Evolutionary conservation across 2,329 filamentous ascomycete species (phyloP).

Genomic region (Penicillium sclerotiorum): DNA sequence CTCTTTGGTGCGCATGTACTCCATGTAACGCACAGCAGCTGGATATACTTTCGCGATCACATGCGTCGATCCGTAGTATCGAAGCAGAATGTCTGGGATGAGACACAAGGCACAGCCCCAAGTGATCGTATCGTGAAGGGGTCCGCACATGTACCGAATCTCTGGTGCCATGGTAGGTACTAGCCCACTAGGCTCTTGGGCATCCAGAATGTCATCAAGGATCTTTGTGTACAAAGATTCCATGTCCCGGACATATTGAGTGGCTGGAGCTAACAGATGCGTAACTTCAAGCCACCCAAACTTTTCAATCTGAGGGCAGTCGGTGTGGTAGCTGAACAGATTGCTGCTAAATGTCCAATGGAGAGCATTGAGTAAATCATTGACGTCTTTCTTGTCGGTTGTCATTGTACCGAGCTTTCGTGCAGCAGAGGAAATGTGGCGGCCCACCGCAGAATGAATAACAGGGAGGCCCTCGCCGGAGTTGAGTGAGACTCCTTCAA

Average conservation of each 20-base stretch:
- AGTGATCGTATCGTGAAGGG: slow-evolving; percentile 48
- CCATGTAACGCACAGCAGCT: slow-evolving; percentile 27
- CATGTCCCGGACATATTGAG: slow-evolving; percentile 52
- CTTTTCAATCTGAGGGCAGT: slow-evolving; percentile 53
- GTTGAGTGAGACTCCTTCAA: slow-evolving; percentile 22
- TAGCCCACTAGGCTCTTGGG: slow-evolving; percentile 49
- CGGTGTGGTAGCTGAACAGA: slow-evolving; percentile 52
- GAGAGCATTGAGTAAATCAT: slow-evolving; percentile 39
- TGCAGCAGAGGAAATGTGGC: slow-evolving; percentile 26
- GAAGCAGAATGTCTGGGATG: slow-evolving; percentile 23
- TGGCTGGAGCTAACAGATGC: slow-evolving; percentile 48
- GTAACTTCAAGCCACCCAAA: slow-evolving; percentile 55
- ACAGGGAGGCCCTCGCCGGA: slow-evolving; percentile 12
- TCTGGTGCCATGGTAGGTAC: slow-evolving; percentile 53
- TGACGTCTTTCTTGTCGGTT: slow-evolving; percentile 27
- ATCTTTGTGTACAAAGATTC: slow-evolving; percentile 53
- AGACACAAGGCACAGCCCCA: slow-evolving; percentile 29
- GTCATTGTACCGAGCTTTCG: slow-evolving; percentile 23
- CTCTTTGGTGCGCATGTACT: slow-evolving; percentile 28
- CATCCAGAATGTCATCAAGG: slow-evolving; percentile 51
- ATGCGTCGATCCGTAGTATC: slow-evolving; percentile 26
- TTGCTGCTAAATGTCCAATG: slow-evolving; percentile 51
- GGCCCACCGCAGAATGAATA: slow-evolving; percentile 21
- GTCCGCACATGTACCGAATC: slow-evolving; percentile 54
- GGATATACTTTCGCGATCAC: slow-evolving; percentile 23